Conservation (phyloP, 139 green algal species). For the Chlamydomonas eustigma region DNA sequence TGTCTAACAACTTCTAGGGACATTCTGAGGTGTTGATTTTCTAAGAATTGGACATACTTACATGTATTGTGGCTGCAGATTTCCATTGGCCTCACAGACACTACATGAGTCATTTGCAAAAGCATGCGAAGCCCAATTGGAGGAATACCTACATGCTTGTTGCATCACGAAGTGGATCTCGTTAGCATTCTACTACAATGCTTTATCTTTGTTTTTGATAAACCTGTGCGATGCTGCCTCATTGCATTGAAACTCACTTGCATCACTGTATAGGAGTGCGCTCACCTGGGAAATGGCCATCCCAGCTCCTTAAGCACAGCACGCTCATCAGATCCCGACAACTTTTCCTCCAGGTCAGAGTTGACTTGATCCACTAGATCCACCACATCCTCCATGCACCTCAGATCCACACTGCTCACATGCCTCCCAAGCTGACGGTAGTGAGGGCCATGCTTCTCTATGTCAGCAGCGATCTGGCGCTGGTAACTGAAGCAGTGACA, state of each 20-base stretch:
- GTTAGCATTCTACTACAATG: too few species aligned
- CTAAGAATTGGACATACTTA: too few species aligned
- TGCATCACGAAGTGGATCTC: too few species aligned
- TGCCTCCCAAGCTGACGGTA: not conserved
- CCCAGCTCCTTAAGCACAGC: not conserved
- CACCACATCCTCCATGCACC: not conserved
- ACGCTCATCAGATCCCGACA: not conserved
- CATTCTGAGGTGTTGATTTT: too few species aligned
- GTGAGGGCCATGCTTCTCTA: not conserved
- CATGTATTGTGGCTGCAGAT: not conserved
- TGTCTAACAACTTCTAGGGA: too few species aligned
- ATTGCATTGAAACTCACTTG: too few species aligned
- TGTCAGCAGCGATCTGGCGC: not conserved
- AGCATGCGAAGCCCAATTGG: not conserved
- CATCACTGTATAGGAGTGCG: too few species aligned
- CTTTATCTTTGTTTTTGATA: too few species aligned
- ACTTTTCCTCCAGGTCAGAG: not conserved
- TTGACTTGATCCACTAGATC: not conserved
- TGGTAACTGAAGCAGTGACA: not conserved
- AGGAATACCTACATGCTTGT: too few species aligned
- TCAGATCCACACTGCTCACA: not conserved
- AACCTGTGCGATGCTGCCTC: too few species aligned
- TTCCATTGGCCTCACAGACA: not conserved
- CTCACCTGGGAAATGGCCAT: not conserved
- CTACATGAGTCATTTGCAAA: not conserved